Percentiles rank a stretch among this genome's conserved stretches.
Conservation (phyloP, 352 stramenopile species). For the Phytophthora aleatoria region DNA sequence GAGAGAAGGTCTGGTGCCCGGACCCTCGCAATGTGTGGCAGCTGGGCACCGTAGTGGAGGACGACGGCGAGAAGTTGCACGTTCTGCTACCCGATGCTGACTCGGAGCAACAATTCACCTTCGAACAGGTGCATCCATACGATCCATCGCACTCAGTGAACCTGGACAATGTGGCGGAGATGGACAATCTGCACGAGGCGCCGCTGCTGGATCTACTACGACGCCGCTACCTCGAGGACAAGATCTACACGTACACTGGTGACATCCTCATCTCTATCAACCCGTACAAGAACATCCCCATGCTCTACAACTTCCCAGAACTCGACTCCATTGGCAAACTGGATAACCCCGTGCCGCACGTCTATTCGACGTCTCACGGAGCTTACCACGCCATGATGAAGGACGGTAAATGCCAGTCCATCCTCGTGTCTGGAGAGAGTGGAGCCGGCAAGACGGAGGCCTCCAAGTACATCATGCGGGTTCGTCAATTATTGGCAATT, state of each 20-base stretch:
- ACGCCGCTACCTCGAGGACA: slow-evolving; percentile 87
- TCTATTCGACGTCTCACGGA: slow-evolving; percentile 85
- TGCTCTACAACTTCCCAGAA: slow-evolving; percentile 92
- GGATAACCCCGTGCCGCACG: slow-evolving; percentile 85
- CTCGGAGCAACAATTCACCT: slow-evolving; percentile 77
- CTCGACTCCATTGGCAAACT: slow-evolving; percentile 87
- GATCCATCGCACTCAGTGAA: slow-evolving; percentile 90
- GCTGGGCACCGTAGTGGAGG: slow-evolving; percentile 84
- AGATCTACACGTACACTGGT: slow-evolving; percentile 96
- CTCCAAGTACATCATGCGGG: slow-evolving; percentile 92
- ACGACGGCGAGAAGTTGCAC: slow-evolving; percentile 86
- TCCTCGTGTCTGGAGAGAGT: slow-evolving; percentile 87
- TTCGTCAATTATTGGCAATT: slow-evolving; percentile 27
- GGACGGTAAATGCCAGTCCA: slow-evolving; percentile 85
- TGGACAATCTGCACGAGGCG: slow-evolving; percentile 94
- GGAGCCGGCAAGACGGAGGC: slow-evolving; percentile 90
- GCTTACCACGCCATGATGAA: slow-evolving; percentile 83
- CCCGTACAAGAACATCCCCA: slow-evolving; percentile 95
- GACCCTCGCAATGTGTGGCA: slow-evolving; percentile 89
- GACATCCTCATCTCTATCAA: slow-evolving; percentile 97
- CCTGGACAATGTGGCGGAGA: slow-evolving; percentile 91
- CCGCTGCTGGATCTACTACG: slow-evolving; percentile 90
- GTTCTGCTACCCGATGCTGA: slow-evolving; percentile 82
- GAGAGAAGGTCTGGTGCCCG: slow-evolving; percentile 89
- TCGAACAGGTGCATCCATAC: slow-evolving; percentile 89